These are phyloP conservation scores for Nidula microcarpa DNA, from an alignment of 768 basidiomycete species.

Conservation along the genomic window DNA sequence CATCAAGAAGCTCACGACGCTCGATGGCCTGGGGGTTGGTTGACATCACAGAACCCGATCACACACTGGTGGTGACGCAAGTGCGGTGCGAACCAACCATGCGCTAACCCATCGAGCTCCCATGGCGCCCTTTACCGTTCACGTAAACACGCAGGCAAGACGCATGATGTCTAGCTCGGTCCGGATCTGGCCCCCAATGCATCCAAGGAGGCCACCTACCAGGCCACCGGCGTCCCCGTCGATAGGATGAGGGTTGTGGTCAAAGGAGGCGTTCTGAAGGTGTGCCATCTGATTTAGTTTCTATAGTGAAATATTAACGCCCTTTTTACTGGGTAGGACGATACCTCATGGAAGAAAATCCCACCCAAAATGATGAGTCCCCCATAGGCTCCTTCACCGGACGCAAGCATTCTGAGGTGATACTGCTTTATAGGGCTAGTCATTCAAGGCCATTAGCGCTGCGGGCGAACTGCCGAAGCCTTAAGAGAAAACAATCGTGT, in stretches of 20 bases:
- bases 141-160: conserved; percentile 91
- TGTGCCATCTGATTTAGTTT: conserved; percentile 23
- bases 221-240: conserved; percentile 79
- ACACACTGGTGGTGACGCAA: no score
- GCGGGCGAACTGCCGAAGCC: conserved; percentile 91
- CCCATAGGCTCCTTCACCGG: no score
- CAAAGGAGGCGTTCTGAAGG: conserved; percentile 89
- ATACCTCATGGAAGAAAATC: conserved; percentile 82
- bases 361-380: conserved; percentile 75
- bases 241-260: conserved; percentile 98
- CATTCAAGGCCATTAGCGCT: conserved; percentile 90
- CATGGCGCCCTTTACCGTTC: conserved; percentile 7
- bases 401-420: no score
- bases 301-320: background rate
- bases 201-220: conserved; percentile 84
- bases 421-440: conserved; percentile 59
- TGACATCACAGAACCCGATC: no score
- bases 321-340: conserved; percentile 51
- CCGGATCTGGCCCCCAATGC: conserved; percentile 59
- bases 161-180: conserved; percentile 69
- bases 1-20: no score
- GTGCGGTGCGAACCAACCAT: no score
- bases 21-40: no score
- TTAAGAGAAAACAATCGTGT: conserved; percentile 73
- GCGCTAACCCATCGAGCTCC: no score